Evolutionary conservation across 345 rosid species (phyloP), one percentile per base, ranked within the genome.

Genomic region (Laguncularia racemosa): DNA sequence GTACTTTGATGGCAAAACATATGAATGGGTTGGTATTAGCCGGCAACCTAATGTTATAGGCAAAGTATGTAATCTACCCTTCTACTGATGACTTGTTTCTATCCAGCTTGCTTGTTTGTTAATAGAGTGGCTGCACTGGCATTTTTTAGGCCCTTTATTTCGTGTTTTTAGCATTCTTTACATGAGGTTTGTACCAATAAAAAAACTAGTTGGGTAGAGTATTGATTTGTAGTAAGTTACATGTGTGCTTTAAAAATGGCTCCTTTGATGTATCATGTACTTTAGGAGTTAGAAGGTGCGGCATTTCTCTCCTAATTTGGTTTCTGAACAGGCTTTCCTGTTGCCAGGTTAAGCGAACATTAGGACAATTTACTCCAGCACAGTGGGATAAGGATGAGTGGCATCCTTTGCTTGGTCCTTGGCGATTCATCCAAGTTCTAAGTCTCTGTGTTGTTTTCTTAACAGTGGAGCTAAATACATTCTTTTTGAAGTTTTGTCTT

Each of bases 351-450:
- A 89, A 82, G 66, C 76, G 96, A 64, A 87, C 99, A 49, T 44
- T 93, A 50, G 95, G 92, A 59, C 97, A 93, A 61, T 93, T 93
- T 65, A 93, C 99, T 53, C 99, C 99, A 56, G 97, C 99, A 20
- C 96, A 87, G 14, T 93, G 97, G 97, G 97, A 93, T 62, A 93
- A 85, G 77, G 97, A 93, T 67, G 99, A 93, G 67, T 89, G 99
- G 99, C 96, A 85, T 58, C 99, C 99, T 1, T 61, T 93, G 64
- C 97, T 85, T 63, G 97, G 90, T 49, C 99, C 99, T 52, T 84
- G 95, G 97, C 92, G 99, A 16, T 93, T 93, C 59, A 78, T 89
- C 58, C 99, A 93, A 89, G 96, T 89, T 54, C 87, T 93, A 46
- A 82, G 72, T 55, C 99, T 93, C 20, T 87, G 97, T 72, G 71